Percentiles rank a stretch among this genome's conserved stretches.
phyloP scores from a whole-genome alignment of 768 basidiomycete genomes.

The Amanita inopinata region DNA sequence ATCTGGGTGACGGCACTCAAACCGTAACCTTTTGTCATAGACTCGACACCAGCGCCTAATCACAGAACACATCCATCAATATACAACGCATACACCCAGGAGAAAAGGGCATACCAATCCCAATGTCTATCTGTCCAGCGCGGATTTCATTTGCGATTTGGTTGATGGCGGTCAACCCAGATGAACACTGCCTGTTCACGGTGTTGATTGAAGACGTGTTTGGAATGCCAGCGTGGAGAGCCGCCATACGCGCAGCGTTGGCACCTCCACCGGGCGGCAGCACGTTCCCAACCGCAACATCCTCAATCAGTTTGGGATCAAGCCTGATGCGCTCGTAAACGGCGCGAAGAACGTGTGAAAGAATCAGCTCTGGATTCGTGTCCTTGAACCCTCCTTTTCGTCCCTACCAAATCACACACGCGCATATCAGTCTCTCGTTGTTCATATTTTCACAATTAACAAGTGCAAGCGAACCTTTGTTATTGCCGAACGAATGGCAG shows the following conservation, averaged over 20 bases:
- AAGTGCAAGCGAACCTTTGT: slow-evolving; percentile 57
- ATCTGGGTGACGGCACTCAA: slow-evolving; percentile 43
- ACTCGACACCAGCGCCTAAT: slow-evolving; percentile 78
- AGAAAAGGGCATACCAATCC: slow-evolving; percentile 53
- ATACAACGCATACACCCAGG: slow-evolving; percentile 3
- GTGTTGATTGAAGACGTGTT: slow-evolving; percentile 66
- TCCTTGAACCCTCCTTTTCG: slow-evolving; percentile 90
- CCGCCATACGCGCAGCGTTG: slow-evolving; percentile 74
- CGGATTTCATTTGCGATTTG: slow-evolving; percentile 76
- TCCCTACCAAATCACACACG: slow-evolving; percentile 35
- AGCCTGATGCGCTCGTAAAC: slow-evolving; percentile 59
- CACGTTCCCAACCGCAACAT: slow-evolving; percentile 81
- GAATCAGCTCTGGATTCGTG: slow-evolving; percentile 73
- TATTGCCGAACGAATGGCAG: slow-evolving; percentile 82
- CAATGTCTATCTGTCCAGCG: slow-evolving; percentile 78
- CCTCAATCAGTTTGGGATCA: slow-evolving; percentile 77
- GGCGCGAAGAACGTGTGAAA: slow-evolving; percentile 67
- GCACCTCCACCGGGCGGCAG: slow-evolving; percentile 84
- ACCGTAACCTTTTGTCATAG: slow-evolving; percentile 78
- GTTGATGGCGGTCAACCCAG: slow-evolving; percentile 73
- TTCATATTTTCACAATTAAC: background rate
- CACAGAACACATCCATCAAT: background rate
- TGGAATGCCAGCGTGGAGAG: slow-evolving; percentile 79
- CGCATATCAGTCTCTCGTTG: no score
- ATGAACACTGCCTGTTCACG: slow-evolving; percentile 87